These are phyloP conservation scores for Coprinopsis sp. DNA, from an alignment of 768 basidiomycete species.

Conservation along the genomic window DNA sequence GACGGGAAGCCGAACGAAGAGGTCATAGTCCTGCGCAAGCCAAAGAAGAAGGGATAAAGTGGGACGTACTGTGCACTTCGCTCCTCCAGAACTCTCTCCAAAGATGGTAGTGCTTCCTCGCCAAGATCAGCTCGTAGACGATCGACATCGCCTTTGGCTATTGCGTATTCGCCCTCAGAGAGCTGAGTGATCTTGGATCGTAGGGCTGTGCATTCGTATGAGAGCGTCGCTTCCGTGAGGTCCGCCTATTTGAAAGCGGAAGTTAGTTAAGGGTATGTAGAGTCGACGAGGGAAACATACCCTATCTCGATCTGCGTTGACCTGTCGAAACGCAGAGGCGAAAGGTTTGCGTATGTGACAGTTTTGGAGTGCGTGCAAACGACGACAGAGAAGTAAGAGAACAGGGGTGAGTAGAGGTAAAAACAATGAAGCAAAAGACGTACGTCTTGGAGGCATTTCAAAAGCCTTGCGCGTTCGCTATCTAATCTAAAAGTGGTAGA, in stretches of 20 bases:
- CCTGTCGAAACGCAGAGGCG: conserved; percentile 34
- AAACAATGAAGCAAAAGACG: conserved; percentile 12
- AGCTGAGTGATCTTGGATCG: conserved; percentile 60
- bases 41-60: conserved; percentile 3
- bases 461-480: conserved; percentile 65
- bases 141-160: conserved; percentile 75
- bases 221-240: conserved; percentile 59
- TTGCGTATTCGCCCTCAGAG: conserved; percentile 72
- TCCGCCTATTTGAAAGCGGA: conserved; percentile 45
- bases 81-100: conserved; percentile 74
- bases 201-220: conserved; percentile 66
- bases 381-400: no score
- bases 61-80: conserved; percentile 47
- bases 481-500: conserved; percentile 62
- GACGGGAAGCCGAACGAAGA: not conserved
- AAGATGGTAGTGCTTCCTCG: conserved; percentile 63
- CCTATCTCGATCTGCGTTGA: conserved; percentile 82
- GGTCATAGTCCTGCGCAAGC: not conserved
- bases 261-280: conserved; percentile 4
- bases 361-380: no score
- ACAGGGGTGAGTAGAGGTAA: not conserved
- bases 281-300: conserved; percentile 18
- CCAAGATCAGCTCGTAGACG: conserved; percentile 71
- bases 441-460: conserved; percentile 69
- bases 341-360: conserved; percentile 1